phyloP scores from a whole-genome alignment of 2,329 filamentous ascomycete genomes.

The Dactylonectria macrodidyma region DNA sequence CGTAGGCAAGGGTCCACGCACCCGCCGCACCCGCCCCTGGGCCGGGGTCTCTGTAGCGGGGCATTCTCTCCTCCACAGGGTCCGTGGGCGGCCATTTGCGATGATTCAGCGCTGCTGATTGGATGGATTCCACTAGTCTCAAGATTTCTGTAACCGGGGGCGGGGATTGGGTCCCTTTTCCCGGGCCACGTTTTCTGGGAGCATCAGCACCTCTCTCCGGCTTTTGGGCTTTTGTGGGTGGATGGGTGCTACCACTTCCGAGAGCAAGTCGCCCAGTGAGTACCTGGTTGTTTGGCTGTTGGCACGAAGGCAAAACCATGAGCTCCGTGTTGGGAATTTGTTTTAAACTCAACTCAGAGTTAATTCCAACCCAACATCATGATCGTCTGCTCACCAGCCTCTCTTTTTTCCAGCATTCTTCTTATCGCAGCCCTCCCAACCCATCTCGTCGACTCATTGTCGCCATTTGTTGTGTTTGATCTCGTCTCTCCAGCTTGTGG shows the following conservation, averaged over 20 bases:
- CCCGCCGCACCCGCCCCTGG: constrained; percentile 24
- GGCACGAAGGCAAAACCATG: not conserved
- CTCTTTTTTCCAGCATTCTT: not conserved
- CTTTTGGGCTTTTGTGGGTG: not conserved
- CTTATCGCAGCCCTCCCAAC: not conserved
- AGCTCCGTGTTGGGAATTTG: not conserved
- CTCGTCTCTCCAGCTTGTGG: not conserved
- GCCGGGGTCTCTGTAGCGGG: constrained; percentile 7
- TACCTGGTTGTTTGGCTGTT: too few relatives aligned
- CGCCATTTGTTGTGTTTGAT: not conserved
- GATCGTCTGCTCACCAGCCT: not conserved
- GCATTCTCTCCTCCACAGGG: not conserved
- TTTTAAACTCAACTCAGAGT: not conserved
- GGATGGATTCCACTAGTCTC: constrained; percentile 4
- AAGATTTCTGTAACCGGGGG: constrained; percentile 29
- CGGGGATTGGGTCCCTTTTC: constrained; percentile 23
- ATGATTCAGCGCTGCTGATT: constrained; percentile 1
- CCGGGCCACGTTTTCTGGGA: constrained; percentile 27
- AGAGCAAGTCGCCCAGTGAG: not conserved
- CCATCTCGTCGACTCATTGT: not conserved
- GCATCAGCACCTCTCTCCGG: not conserved
- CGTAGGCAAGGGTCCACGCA: constrained; percentile 12
- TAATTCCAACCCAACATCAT: not conserved
- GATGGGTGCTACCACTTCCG: not conserved
- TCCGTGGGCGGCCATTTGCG: not conserved